phyloP scores from a whole-genome alignment of 192 early-diverging fungal species.

The Blastocladiella britannica region DNA sequence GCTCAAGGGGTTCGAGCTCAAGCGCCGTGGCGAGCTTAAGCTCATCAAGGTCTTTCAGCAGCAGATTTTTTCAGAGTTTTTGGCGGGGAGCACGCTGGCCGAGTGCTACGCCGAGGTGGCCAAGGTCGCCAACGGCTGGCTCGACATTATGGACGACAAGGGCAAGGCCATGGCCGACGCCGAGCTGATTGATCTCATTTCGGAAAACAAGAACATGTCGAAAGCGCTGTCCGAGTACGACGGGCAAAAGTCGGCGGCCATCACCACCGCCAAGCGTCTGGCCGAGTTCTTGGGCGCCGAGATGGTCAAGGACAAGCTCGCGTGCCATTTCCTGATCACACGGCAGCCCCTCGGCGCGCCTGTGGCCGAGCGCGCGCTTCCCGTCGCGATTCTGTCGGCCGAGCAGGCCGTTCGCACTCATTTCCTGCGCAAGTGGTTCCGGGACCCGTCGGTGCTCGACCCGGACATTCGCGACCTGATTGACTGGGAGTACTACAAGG shows the following conservation, averaged over 20 bases:
- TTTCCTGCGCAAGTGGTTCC: slow-evolving; percentile 82
- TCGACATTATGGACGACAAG: slow-evolving; percentile 76
- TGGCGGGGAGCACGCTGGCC: slow-evolving; percentile 61
- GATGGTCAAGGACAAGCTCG: slow-evolving; percentile 93
- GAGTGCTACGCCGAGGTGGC: slow-evolving; percentile 84
- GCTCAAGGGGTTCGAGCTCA: slow-evolving; percentile 96
- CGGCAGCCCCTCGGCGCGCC: slow-evolving; percentile 56
- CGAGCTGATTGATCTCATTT: slow-evolving; percentile 89
- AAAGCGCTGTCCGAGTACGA: slow-evolving; percentile 88
- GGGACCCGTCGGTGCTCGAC: slow-evolving; percentile 44
- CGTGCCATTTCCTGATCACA: slow-evolving; percentile 89
- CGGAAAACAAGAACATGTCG: slow-evolving; percentile 92
- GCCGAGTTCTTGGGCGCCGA: slow-evolving; percentile 94
- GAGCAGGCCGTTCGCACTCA: slow-evolving; percentile 51
- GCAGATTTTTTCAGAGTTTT: slow-evolving; percentile 78
- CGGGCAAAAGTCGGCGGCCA: slow-evolving; percentile 76
- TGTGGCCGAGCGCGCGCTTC: slow-evolving; percentile 85
- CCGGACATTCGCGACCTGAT: slow-evolving; percentile 79
- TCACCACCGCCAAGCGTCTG: slow-evolving; percentile 80
- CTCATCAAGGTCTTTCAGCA: slow-evolving; percentile 96
- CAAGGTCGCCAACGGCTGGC: slow-evolving; percentile 75
- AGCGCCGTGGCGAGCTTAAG: slow-evolving; percentile 93
- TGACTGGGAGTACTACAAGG: slow-evolving; percentile 94
- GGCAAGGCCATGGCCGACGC: slow-evolving; percentile 58
- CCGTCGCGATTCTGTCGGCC: slow-evolving; percentile 81